phyloP scores from a whole-genome alignment of 805 yeast species.

The Candida nanaspora region DNA sequence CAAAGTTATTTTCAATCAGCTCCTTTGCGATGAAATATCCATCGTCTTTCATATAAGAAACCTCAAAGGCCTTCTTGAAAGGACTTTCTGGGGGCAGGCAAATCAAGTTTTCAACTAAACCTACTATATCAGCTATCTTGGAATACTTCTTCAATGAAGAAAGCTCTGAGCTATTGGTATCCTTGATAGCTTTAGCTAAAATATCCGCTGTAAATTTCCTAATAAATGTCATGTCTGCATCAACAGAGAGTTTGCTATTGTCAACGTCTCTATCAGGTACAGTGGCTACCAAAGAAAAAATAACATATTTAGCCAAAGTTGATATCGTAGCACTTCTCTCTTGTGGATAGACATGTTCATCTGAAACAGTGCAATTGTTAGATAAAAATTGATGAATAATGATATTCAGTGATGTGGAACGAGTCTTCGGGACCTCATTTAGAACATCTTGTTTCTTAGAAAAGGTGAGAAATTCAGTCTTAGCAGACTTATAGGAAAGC shows the following conservation, averaged over 20 bases:
- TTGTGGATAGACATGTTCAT: too few species aligned
- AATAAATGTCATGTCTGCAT: constrained; percentile 65
- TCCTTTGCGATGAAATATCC: constrained; percentile 56
- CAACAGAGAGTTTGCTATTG: constrained; percentile 39
- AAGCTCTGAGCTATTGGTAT: constrained; percentile 30
- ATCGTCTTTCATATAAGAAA: constrained; percentile 36
- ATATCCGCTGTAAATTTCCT: constrained; percentile 70
- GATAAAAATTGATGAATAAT: constrained; percentile 69
- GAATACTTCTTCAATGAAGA: constrained; percentile 42
- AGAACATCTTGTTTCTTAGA: constrained; percentile 43
- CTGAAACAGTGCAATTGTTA: constrained; percentile 38
- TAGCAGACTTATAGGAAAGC: constrained; percentile 72
- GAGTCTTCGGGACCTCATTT: constrained; percentile 47
- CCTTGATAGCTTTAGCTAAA: constrained; percentile 54
- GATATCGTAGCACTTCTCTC: constrained; percentile 54
- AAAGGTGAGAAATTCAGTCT: constrained; percentile 74
- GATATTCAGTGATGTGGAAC: constrained; percentile 71
- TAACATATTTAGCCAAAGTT: constrained; percentile 50
- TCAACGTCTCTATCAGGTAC: constrained; percentile 43
- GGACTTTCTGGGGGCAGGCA: constrained; percentile 29
- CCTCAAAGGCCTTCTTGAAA: not conserved
- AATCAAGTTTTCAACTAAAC: constrained; percentile 34
- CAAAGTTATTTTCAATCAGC: constrained; percentile 61
- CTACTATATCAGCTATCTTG: constrained; percentile 46
- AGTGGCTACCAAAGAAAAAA: constrained; percentile 57